A percentile compares a stretch with the other conserved stretches of the same genome.
Conservation (phyloP, 768 basidiomycete genomes). For the Kwoniella botswanensis region DNA sequence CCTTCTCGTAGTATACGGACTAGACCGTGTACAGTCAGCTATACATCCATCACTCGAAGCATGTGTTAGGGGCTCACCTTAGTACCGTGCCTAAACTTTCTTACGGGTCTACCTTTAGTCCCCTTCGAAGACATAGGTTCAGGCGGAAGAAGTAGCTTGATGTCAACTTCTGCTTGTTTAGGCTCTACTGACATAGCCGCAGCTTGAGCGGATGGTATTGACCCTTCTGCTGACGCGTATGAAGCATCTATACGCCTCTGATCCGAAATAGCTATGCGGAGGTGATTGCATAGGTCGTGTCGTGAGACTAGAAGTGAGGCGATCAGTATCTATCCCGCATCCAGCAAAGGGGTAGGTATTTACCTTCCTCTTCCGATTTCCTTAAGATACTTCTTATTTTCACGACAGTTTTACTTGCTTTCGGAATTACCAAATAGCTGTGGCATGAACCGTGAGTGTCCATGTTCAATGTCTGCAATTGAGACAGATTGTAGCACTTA, state of each 20-base stretch:
- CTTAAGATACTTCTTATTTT: conserved; percentile 50
- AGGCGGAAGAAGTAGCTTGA: conserved; percentile 49
- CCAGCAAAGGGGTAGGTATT: conserved; percentile 6
- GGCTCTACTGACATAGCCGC: conserved; percentile 36
- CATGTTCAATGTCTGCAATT: neutral
- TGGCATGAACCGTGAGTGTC: neutral
- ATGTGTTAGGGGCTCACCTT: conserved; percentile 24
- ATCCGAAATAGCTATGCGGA: conserved; percentile 47
- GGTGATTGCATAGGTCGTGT: conserved; percentile 46
- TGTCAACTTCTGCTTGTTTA: conserved; percentile 38
- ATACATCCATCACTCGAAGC: neutral
- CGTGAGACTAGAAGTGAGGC: conserved; percentile 40
- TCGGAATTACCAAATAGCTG: conserved; percentile 53
- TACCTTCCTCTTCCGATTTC: conserved; percentile 53
- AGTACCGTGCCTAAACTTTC: conserved; percentile 47
- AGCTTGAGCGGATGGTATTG: conserved; percentile 40
- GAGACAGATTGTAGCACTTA: conserved; percentile 24
- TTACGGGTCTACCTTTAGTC: conserved; percentile 38
- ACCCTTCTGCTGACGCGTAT: conserved; percentile 47
- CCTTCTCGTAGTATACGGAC: conserved; percentile 52
- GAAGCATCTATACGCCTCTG: conserved; percentile 53
- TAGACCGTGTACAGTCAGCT: conserved; percentile 2
- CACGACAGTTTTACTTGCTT: conserved; percentile 44
- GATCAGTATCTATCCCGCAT: conserved; percentile 8
- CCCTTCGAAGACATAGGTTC: conserved; percentile 43